Evolutionary conservation across 768 basidiomycete genomes (phyloP), one percentile per base, ranked within the genome.

Genomic region (Arthromyces matolae): DNA sequence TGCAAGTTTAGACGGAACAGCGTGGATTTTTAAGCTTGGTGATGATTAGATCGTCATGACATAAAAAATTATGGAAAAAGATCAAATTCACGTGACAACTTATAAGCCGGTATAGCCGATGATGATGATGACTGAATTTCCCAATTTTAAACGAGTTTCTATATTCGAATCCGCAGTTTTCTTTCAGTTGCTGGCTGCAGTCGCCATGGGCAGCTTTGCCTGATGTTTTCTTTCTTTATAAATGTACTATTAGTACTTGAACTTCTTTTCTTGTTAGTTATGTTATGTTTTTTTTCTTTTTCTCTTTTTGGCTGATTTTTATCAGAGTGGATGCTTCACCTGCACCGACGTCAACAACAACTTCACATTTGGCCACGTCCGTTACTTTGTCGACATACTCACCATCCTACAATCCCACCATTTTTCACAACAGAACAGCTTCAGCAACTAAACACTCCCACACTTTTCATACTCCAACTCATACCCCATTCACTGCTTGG

Each of bases 11-110:
- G 31, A 20, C 32, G 16, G 43, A 18, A 19, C 35, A 37, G 35
- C 38, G 47, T 52, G 54, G 38, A 47, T 56, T 56, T 56, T 51
- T 54, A 43, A 34, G 27, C 45, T n/a, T n/a, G n/a, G n/a, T n/a
- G n/a, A n/a, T 51, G 44, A 49, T 52, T 42, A 45, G 54, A 51
- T 46, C 13, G n/a, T 45, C 29, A n/a, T n/a, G n/a, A n/a, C n/a
- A n/a, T n/a, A n/a, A n/a, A n/a, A n/a, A n/a, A n/a, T n/a, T n/a
- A n/a, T n/a, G n/a, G n/a, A n/a, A n/a, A n/a, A n/a, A n/a, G n/a
- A n/a, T n/a, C n/a, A n/a, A n/a, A n/a, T n/a, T n/a, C n/a, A n/a
- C n/a, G n/a, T n/a, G n/a, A n/a, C n/a, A n/a, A n/a, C n/a, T n/a
- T n/a, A n/a, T n/a, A n/a, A n/a, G n/a, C 49, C 42, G 35, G 39